phyloP scores from a whole-genome alignment of 768 basidiomycete genomes.

The Sporobolomyces phaffii region DNA sequence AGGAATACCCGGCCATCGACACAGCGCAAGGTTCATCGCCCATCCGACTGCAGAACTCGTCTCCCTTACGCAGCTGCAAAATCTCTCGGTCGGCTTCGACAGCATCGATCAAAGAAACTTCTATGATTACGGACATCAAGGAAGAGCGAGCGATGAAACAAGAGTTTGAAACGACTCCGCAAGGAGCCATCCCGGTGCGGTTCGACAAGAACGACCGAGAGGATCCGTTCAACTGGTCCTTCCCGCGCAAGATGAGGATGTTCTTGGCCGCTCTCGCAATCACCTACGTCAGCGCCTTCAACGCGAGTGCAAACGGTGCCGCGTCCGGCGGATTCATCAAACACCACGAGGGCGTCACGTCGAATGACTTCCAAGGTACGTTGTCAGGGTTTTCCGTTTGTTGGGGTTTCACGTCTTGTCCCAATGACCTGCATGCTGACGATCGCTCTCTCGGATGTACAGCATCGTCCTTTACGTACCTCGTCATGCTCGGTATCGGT shows the following conservation, averaged over 20 bases:
- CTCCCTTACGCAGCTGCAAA: too few species aligned
- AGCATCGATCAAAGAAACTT: too few species aligned
- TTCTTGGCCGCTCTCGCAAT: constrained; percentile 35
- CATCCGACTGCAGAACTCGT: too few species aligned
- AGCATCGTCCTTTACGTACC: constrained; percentile 18
- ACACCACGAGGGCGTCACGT: constrained; percentile 25
- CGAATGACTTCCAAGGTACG: constrained; percentile 21
- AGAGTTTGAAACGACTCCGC: not conserved
- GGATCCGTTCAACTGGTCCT: constrained; percentile 36
- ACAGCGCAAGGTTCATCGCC: too few species aligned
- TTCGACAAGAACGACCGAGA: constrained; percentile 37
- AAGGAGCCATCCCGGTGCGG: constrained; percentile 16
- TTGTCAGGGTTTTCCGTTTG: too few species aligned
- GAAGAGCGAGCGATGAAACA: not conserved
- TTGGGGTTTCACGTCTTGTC: too few species aligned
- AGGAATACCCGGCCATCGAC: too few species aligned
- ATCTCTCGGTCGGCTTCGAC: too few species aligned
- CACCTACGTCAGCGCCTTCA: constrained; percentile 38
- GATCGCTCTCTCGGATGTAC: constrained; percentile 4
- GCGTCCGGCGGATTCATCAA: constrained; percentile 26
- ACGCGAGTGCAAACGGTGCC: constrained; percentile 38
- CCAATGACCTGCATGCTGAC: too few species aligned
- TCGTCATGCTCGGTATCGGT: constrained; percentile 39
- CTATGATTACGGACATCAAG: not conserved
- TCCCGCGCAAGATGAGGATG: constrained; percentile 30